Evolutionary conservation across 805 yeast species (phyloP).

Genomic region (Ogataea pilisensis): DNA sequence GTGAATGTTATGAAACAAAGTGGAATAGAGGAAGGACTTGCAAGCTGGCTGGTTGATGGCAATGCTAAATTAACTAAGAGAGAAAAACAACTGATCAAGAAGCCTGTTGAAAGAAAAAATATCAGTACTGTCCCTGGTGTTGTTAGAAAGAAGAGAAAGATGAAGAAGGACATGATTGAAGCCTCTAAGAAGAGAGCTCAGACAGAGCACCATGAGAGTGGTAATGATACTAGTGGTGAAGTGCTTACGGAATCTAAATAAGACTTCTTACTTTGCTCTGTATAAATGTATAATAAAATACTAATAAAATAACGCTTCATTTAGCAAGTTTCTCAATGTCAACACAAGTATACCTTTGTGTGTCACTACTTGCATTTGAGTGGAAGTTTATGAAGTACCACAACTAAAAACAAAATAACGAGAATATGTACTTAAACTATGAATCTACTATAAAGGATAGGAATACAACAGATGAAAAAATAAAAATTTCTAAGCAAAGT

Average conservation of each 20-base stretch:
- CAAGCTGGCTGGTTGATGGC: conserved; percentile 75
- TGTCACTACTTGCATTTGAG: too few species aligned
- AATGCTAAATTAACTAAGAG: conserved; percentile 59
- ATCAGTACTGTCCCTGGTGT: conserved; percentile 82
- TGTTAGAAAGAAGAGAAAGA: conserved; percentile 59
- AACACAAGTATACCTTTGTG: too few species aligned
- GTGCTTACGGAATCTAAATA: not conserved
- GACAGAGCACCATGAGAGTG: conserved; percentile 1
- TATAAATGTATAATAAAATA: too few species aligned
- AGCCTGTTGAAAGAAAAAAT: conserved; percentile 59
- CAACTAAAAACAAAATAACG: too few species aligned
- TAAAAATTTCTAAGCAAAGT: not conserved
- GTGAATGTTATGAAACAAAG: conserved; percentile 95
- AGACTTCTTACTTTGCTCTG: too few species aligned
- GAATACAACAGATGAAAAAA: not conserved
- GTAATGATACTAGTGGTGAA: not conserved
- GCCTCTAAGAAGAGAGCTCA: conserved; percentile 64
- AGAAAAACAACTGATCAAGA: conserved; percentile 58
- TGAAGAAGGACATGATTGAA: conserved; percentile 65
- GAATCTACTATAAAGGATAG: not conserved
- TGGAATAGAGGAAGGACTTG: conserved; percentile 59
- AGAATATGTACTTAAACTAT: not conserved
- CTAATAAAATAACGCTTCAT: too few species aligned
- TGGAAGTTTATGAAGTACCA: too few species aligned
- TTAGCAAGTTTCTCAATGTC: too few species aligned